phyloP scores from a whole-genome alignment of 257 asterid genomes.

The Solanum piurae region DNA sequence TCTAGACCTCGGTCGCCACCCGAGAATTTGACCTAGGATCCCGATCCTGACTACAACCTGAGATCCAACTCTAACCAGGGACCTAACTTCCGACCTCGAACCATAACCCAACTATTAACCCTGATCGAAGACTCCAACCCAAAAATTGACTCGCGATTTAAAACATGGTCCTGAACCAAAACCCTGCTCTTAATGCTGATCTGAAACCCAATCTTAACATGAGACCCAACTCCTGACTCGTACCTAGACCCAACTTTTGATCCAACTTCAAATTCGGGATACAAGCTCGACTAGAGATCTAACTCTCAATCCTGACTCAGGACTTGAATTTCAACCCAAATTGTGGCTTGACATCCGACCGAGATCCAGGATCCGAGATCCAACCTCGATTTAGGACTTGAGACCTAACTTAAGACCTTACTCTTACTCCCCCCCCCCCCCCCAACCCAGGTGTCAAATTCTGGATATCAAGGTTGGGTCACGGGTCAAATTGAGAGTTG shows the following conservation, averaged over 20 bases:
- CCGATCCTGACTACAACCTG: background rate
- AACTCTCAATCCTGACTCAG: background rate
- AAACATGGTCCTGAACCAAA: background rate
- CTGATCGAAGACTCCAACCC: background rate
- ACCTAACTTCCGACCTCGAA: background rate
- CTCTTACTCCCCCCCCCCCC: background rate
- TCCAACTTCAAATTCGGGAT: background rate
- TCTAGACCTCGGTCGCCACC: background rate
- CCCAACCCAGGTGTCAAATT: background rate
- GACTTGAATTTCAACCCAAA: background rate
- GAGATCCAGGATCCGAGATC: background rate
- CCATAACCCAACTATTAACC: background rate
- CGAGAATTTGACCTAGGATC: background rate
- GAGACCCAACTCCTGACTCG: background rate
- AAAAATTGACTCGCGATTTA: background rate
- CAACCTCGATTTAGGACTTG: background rate
- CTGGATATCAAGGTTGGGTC: background rate
- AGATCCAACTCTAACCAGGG: background rate
- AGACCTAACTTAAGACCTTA: background rate
- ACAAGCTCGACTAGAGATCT: background rate
- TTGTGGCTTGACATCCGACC: background rate
- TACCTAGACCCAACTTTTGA: background rate
- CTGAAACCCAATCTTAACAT: background rate
- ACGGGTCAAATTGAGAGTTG: background rate
- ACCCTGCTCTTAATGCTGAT: background rate